Conservation (phyloP, 2,329 filamentous ascomycete species). For the Alternaria panax region DNA sequence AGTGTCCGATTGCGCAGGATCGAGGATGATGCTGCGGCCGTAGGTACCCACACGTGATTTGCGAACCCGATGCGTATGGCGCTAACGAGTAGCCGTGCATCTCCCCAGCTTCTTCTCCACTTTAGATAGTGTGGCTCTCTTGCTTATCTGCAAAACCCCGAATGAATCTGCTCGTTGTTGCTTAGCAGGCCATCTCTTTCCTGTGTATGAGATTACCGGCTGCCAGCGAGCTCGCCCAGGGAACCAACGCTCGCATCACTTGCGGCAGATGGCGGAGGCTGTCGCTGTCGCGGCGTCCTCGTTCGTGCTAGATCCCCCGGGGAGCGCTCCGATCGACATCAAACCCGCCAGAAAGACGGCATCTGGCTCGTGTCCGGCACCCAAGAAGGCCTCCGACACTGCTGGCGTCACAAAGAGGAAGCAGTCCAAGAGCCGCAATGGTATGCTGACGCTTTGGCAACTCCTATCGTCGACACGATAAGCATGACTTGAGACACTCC, state of each 20-base stretch:
- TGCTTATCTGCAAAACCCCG: slow-evolving; percentile 18
- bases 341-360: slow-evolving; percentile 35
- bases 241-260: slow-evolving; percentile 16
- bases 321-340: slow-evolving; percentile 15
- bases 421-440: slow-evolving; percentile 78
- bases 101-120: slow-evolving; percentile 36
- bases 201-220: slow-evolving; percentile 7
- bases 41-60: slow-evolving; percentile 22
- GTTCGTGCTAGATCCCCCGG: slow-evolving; percentile 17
- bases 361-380: slow-evolving; percentile 20
- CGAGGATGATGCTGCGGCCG: slow-evolving; percentile 1
- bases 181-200: slow-evolving; percentile 1
- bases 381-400: slow-evolving; percentile 40
- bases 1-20: not conserved
- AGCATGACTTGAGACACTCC: not conserved
- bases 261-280: slow-evolving; percentile 58
- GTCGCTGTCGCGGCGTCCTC: slow-evolving; percentile 66
- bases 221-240: slow-evolving; percentile 26
- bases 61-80: slow-evolving; percentile 12
- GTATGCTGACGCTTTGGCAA: slow-evolving; percentile 56
- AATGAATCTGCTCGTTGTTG: slow-evolving; percentile 1
- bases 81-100: slow-evolving; percentile 20
- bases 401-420: slow-evolving; percentile 66
- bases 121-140: slow-evolving; percentile 31
- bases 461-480: slow-evolving; percentile 4